These are phyloP conservation scores for Pyrus hybrid DNA, from an alignment of 331 rosid species.

Conservation along the genomic window DNA sequence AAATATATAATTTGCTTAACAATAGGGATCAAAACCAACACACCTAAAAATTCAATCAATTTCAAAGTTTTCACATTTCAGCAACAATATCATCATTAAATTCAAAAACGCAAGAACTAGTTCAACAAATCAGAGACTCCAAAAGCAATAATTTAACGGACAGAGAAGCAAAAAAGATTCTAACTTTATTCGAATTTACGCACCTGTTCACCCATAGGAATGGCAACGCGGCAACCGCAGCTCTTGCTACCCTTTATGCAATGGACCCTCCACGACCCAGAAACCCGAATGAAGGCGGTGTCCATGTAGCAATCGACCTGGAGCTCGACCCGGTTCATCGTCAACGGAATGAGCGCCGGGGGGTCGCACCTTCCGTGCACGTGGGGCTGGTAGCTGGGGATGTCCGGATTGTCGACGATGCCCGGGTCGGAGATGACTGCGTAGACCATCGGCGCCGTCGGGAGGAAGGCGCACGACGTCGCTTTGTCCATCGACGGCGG, in stretches of 20 bases:
- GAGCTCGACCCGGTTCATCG: slow-evolving; percentile 63
- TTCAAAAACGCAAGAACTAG: background rate
- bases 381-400: slow-evolving; percentile 90
- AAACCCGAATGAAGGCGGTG: slow-evolving; percentile 52
- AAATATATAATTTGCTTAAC: slow-evolving; percentile 46
- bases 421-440: slow-evolving; percentile 66
- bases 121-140: background rate
- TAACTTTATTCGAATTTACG: background rate
- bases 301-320: slow-evolving; percentile 54
- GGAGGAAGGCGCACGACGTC: slow-evolving; percentile 20
- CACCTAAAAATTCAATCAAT: background rate
- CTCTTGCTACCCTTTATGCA: slow-evolving; percentile 65
- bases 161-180: background rate
- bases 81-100: background rate
- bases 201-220: slow-evolving; percentile 85
- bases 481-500: slow-evolving; percentile 35
- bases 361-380: slow-evolving; percentile 83
- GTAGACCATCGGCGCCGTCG: slow-evolving; percentile 74
- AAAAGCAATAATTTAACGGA: background rate
- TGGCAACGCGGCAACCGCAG: slow-evolving; percentile 67
- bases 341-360: slow-evolving; percentile 86
- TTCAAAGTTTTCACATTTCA: background rate
- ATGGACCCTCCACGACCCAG: slow-evolving; percentile 82
- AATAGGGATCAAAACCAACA: slow-evolving; percentile 5
- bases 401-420: slow-evolving; percentile 87